Base-by-base conservation (phyloP, 306 rosid species). In the Cicer yamashitae region DNA sequence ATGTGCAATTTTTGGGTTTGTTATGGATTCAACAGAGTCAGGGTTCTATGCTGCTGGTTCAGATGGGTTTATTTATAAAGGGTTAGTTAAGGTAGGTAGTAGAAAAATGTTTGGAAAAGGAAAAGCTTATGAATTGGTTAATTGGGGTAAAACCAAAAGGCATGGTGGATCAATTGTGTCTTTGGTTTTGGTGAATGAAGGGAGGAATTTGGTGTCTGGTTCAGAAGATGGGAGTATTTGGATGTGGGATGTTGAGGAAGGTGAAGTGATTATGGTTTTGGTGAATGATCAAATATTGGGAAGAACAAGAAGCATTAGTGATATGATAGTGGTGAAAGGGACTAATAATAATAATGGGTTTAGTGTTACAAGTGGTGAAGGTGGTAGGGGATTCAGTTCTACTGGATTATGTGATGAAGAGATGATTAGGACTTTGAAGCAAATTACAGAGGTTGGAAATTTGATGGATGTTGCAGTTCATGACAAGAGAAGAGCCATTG, bases 151-250 rank as follows among this genome's bases (percentile, higher is more conserved):
- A 14, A 9, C 37, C 14, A 39, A 8, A 39, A 63, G 22, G 1
- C 98, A 89, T 30, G 13, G 30, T 25, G 84, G 81, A 25, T 62
- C 86, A 15, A 63, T 87, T 43, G 79, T 86, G 10, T 82, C 96
- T 7, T 44, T 89, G 79, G 74, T 10, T 18, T 59, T 85, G 73
- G 84, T 77, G 51, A 88, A 91, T 47, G 62, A 48, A 10, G 96
- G 90, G 72, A 76, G 45, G 43, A 75, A 84, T 69, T 67, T 91
- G 83, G 86, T 89, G 34, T 82, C 96, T 14, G 96, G 93, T 68
- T 70, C 91, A 4, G 96, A 91, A 75, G 87, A 93, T 71, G 98
- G 96, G 75, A 75, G 76, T 53, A 82, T 88, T 11, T 91, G 89
- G 89, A 58, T 85, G 58, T 80, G 91, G 98, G 76, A 86, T 41